Conservation (phyloP, 1,284 basidiomycete genomes). For the Cutaneotrichosporon curvatum region DNA sequence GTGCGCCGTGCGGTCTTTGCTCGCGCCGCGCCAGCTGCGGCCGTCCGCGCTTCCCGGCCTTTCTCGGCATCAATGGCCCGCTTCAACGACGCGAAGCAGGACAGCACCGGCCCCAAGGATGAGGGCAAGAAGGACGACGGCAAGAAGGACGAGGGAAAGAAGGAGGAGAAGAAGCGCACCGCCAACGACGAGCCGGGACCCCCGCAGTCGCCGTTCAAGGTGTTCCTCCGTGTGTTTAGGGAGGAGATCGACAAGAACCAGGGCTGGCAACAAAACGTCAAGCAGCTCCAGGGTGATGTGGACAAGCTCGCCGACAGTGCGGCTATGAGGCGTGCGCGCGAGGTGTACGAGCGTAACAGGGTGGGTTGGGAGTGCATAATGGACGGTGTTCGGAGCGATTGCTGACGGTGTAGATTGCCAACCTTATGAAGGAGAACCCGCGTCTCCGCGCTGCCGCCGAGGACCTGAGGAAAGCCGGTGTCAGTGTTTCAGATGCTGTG, state of each 20-base stretch:
- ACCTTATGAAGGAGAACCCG: constrained; percentile 96
- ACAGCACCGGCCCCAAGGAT: too few relatives aligned
- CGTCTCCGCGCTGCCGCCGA: constrained; percentile 81
- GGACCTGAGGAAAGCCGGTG: constrained; percentile 77
- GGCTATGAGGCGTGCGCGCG: constrained; percentile 85
- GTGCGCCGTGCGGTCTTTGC: constrained; percentile 1
- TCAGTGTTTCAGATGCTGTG: constrained; percentile 90
- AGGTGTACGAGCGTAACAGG: constrained; percentile 86
- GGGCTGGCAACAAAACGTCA: constrained; percentile 91
- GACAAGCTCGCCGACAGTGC: constrained; percentile 95
- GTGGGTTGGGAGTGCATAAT: constrained; percentile 54
- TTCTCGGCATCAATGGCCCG: constrained; percentile 1
- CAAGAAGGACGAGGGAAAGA: constrained; percentile 12
- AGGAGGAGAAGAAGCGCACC: constrained; percentile 14
- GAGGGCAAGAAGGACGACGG: constrained; percentile 1
- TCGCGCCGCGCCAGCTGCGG: neutral
- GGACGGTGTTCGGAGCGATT: neutral
- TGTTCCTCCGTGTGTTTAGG: constrained; percentile 86
- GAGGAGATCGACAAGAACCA: constrained; percentile 91
- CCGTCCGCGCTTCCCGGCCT: neutral
- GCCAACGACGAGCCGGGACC: constrained; percentile 34
- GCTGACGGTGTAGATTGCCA: constrained; percentile 58
- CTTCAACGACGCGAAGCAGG: constrained; percentile 4
- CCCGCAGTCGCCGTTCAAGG: constrained; percentile 88
- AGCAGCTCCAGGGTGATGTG: constrained; percentile 94